Evolutionary conservation across 345 rosid genomes (phyloP).

Genomic region (Pistacia integerrima): DNA sequence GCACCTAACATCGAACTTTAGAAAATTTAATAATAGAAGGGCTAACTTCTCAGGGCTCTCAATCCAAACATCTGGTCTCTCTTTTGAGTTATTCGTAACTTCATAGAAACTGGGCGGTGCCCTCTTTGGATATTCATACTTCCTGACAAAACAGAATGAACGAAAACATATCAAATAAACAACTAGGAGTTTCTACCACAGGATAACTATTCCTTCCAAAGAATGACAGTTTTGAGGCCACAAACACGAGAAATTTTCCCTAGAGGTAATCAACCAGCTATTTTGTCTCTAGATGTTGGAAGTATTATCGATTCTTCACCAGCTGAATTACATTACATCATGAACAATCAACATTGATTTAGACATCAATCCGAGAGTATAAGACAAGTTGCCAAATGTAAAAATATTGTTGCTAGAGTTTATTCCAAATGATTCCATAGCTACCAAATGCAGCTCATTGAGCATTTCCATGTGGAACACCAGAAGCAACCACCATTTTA

Average conservation of each 20-base stretch:
- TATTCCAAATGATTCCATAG: slow-evolving; percentile 12
- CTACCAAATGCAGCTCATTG: not conserved
- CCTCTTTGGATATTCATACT: slow-evolving; percentile 84
- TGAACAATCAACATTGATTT: not conserved
- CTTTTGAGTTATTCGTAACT: slow-evolving; percentile 84
- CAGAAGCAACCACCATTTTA: slow-evolving; percentile 3
- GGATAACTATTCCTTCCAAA: slow-evolving; percentile 1
- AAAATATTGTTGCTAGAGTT: slow-evolving; percentile 1
- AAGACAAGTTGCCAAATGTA: not conserved
- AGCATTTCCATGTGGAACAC: not conserved
- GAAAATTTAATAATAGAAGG: slow-evolving; percentile 8
- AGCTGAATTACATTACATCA: not conserved
- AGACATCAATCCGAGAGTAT: not conserved
- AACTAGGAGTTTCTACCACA: not conserved
- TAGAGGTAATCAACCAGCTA: not conserved
- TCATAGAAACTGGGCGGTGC: slow-evolving; percentile 82
- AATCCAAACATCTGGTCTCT: slow-evolving; percentile 98
- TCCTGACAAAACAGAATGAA: slow-evolving; percentile 46
- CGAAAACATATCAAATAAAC: slow-evolving; percentile 12
- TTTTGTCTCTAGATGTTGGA: not conserved
- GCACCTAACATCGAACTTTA: slow-evolving; percentile 16
- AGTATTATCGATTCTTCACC: not conserved
- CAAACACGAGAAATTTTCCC: not conserved
- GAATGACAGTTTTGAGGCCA: not conserved
- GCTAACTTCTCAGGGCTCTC: slow-evolving; percentile 95